phyloP scores from a whole-genome alignment of 306 rosid genomes.

The Cucurbita maxima region DNA sequence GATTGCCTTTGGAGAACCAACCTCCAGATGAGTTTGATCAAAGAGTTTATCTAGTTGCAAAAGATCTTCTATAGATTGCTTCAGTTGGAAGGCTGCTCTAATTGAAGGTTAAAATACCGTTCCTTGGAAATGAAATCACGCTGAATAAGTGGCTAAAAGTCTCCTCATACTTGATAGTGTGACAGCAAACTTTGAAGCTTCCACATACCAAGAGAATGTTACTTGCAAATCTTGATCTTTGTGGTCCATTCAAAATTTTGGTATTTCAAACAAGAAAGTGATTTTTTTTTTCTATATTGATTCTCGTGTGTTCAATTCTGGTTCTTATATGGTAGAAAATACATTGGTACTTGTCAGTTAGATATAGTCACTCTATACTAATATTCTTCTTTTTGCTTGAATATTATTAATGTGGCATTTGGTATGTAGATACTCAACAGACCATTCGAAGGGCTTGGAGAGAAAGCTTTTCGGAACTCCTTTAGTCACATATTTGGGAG shows the following conservation, averaged over 20 bases:
- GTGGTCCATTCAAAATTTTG: not conserved
- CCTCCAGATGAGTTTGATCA: not conserved
- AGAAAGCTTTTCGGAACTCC: constrained; percentile 78
- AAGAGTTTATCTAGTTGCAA: not conserved
- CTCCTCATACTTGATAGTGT: not conserved
- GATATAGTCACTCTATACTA: not conserved
- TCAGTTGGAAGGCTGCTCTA: not conserved
- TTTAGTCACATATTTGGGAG: constrained; percentile 60
- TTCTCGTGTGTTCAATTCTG: not conserved
- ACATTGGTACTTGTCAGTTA: not conserved
- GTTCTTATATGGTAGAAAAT: not conserved
- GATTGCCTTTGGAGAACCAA: not conserved
- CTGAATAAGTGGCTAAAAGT: not conserved
- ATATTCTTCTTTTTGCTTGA: not conserved
- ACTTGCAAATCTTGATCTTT: not conserved
- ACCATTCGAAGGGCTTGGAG: constrained; percentile 47
- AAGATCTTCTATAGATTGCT: not conserved
- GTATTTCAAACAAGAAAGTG: not conserved
- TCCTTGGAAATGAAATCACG: not conserved
- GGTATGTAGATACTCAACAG: constrained; percentile 27
- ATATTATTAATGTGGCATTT: constrained; percentile 3
- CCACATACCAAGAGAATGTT: not conserved
- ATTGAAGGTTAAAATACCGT: not conserved
- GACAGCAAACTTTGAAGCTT: not conserved
- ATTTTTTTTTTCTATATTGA: not conserved